phyloP scores from a whole-genome alignment of 2,329 filamentous ascomycete species.

The Claviceps digitariae region DNA sequence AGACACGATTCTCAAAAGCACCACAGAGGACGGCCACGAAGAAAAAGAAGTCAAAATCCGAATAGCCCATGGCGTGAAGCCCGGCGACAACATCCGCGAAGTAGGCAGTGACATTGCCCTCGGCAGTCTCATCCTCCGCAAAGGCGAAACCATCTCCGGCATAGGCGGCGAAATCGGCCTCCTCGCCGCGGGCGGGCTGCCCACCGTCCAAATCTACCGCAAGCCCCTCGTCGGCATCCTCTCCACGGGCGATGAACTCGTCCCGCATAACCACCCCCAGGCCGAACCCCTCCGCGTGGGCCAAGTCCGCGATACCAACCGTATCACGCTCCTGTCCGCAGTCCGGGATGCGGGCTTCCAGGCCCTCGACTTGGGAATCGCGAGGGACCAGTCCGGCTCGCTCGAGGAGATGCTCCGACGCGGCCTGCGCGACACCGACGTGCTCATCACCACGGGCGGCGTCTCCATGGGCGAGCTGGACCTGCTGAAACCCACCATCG shows the following conservation, averaged over 20 bases:
- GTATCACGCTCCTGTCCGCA: conserved; percentile 73
- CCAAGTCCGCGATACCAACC: conserved; percentile 87
- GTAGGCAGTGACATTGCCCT: conserved; percentile 74
- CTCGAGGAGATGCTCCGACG: conserved; percentile 67
- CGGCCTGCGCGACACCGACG: conserved; percentile 59
- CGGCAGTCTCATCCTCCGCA: conserved; percentile 55
- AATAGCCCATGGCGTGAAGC: conserved; percentile 51
- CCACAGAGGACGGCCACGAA: conserved; percentile 68
- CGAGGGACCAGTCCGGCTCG: conserved; percentile 54
- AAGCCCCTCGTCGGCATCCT: conserved; percentile 73
- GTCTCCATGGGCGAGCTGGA: conserved; percentile 98
- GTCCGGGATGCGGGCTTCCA: conserved; percentile 62
- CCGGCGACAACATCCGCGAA: conserved; percentile 81
- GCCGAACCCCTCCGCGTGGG: conserved; percentile 53
- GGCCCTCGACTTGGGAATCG: conserved; percentile 76
- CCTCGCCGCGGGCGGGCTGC: conserved; percentile 69
- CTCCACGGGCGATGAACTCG: conserved; percentile 90
- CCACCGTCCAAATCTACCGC: conserved; percentile 56
- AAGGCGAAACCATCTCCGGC: conserved; percentile 71
- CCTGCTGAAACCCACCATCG: conserved; percentile 89
- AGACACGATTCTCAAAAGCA: conserved; percentile 65
- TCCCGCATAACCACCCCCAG: conserved; percentile 47
- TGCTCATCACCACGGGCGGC: conserved; percentile 84
- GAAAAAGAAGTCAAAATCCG: conserved; percentile 82
- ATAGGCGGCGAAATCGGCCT: conserved; percentile 86